These are phyloP conservation scores for Venturia aucupariae DNA, from an alignment of 2,329 filamentous ascomycete genomes.

Conservation along the genomic window DNA sequence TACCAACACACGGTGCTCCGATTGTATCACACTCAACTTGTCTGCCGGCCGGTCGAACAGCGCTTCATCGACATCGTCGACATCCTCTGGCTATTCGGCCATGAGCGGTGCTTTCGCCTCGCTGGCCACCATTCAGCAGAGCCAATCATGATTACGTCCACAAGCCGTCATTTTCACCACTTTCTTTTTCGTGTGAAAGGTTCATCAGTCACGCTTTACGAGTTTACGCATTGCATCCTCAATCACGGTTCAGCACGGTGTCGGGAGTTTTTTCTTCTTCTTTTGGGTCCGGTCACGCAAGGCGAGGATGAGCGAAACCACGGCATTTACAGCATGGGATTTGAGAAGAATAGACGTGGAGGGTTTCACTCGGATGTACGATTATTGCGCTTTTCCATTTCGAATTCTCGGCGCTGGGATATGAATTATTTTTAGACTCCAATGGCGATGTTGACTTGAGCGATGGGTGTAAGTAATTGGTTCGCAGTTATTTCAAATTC, in stretches of 20 bases:
- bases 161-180: not conserved
- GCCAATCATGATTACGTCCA: not conserved
- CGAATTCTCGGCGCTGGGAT: not conserved
- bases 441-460: no score
- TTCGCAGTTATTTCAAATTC: no score
- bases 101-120: slow-evolving; percentile 33
- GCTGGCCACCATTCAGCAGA: slow-evolving; percentile 18
- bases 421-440: no score
- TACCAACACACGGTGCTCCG: slow-evolving; percentile 28
- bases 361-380: not conserved
- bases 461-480: no score
- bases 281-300: not conserved
- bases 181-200: not conserved
- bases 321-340: not conserved
- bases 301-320: not conserved
- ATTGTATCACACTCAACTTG: slow-evolving; percentile 32
- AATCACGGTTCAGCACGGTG: not conserved
- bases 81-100: slow-evolving; percentile 26
- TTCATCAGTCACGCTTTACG: not conserved
- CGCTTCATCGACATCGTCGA: slow-evolving; percentile 21
- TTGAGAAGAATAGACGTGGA: not conserved
- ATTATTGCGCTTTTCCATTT: not conserved
- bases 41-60: slow-evolving; percentile 23
- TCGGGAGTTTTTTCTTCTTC: not conserved
- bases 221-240: not conserved